Evolutionary conservation across 768 basidiomycete species (phyloP).

Genomic region (Leucocoprinus leucothites): DNA sequence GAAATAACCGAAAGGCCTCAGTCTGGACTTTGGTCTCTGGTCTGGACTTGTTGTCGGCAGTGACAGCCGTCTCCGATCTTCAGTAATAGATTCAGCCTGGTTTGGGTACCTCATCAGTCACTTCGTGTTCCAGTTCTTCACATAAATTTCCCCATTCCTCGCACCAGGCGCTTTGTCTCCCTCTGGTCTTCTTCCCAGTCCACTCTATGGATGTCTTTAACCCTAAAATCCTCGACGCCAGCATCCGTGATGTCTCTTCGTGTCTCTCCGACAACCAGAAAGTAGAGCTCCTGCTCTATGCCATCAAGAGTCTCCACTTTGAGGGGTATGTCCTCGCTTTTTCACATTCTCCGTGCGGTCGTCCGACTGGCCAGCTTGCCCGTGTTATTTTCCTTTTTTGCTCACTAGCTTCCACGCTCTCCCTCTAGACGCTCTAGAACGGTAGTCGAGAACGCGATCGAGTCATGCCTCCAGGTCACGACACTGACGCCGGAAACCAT

Average conservation of each 20-base stretch:
- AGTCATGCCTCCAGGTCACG: slow-evolving; percentile 61
- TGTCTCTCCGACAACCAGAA: slow-evolving; percentile 63
- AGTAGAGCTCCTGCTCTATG: slow-evolving; percentile 69
- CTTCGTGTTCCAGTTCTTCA: background rate
- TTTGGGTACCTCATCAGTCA: slow-evolving; percentile 6
- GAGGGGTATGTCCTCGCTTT: slow-evolving; percentile 49
- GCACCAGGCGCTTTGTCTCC: background rate
- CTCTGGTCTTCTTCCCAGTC: background rate
- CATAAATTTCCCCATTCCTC: slow-evolving; percentile 11
- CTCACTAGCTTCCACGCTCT: slow-evolving; percentile 10
- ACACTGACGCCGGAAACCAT: slow-evolving; percentile 48
- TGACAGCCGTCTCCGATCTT: background rate
- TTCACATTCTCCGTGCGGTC: background rate
- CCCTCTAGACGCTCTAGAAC: slow-evolving; percentile 49
- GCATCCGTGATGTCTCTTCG: slow-evolving; percentile 63
- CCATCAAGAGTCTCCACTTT: slow-evolving; percentile 76
- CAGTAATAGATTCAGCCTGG: slow-evolving; percentile 9
- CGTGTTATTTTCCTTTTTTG: slow-evolving; percentile 12
- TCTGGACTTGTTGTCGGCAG: background rate
- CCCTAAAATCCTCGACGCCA: slow-evolving; percentile 73
- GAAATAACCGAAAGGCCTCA: slow-evolving; percentile 1
- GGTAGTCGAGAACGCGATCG: slow-evolving; percentile 71
- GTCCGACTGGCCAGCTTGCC: slow-evolving; percentile 9
- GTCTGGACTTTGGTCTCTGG: slow-evolving; percentile 4
- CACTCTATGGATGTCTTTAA: slow-evolving; percentile 65